Evolutionary conservation across 1,139 yeast genomes (phyloP).

Genomic region (Hansenula anomala): DNA sequence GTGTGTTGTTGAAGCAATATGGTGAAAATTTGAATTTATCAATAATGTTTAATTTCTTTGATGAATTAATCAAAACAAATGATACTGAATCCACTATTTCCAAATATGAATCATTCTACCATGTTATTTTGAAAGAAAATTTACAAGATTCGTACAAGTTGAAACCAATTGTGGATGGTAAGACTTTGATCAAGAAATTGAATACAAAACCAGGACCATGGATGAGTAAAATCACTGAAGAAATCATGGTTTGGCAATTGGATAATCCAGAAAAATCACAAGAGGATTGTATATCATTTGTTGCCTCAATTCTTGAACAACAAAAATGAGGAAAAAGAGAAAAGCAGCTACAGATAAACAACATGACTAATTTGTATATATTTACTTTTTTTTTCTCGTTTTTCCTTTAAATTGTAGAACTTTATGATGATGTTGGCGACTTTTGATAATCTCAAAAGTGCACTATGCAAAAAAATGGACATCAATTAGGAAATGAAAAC

Average conservation of each 20-base stretch:
- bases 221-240: slow-evolving; percentile 55
- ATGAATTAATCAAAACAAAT: slow-evolving; percentile 11
- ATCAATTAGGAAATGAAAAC: neutral
- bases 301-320: slow-evolving; percentile 25
- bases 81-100: slow-evolving; percentile 7
- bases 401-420: no score
- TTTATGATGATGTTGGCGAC: no score
- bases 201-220: slow-evolving; percentile 78
- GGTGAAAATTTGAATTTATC: slow-evolving; percentile 49
- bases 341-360: no score
- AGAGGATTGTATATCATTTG: slow-evolving; percentile 48
- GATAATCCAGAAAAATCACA: slow-evolving; percentile 55
- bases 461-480: no score
- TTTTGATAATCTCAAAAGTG: no score
- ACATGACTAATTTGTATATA: no score
- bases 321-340: no score
- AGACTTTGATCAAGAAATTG: slow-evolving; percentile 46
- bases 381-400: no score
- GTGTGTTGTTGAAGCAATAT: slow-evolving; percentile 51
- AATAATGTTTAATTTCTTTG: slow-evolving; percentile 24
- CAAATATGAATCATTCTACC: slow-evolving; percentile 34
- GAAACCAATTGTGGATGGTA: slow-evolving; percentile 67
- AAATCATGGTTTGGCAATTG: slow-evolving; percentile 67
- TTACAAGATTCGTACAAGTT: slow-evolving; percentile 39
- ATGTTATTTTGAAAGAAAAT: slow-evolving; percentile 23